These are phyloP conservation scores for Dactylellina drechsleri DNA, from an alignment of 2,329 filamentous ascomycete species.

Conservation along the genomic window DNA sequence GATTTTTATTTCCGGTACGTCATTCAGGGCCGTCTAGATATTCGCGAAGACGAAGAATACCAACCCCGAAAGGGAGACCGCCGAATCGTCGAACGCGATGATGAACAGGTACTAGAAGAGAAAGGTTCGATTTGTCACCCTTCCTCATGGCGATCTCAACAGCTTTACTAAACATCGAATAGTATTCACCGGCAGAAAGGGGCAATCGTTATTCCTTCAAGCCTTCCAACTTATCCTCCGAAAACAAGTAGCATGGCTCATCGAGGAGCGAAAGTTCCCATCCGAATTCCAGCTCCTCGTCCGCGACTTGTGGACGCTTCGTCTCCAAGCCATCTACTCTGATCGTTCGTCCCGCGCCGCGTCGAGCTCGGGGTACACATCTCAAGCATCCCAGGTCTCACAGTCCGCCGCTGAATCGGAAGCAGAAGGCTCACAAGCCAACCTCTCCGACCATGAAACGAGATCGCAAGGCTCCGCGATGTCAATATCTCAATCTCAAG, in stretches of 20 bases:
- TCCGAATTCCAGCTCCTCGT: slow-evolving; percentile 77
- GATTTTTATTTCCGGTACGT: slow-evolving; percentile 14
- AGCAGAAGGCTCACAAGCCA: slow-evolving; percentile 56
- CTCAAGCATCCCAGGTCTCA: slow-evolving; percentile 6
- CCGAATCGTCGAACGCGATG: slow-evolving; percentile 63
- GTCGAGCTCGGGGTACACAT: slow-evolving; percentile 44
- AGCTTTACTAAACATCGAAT: slow-evolving; percentile 48
- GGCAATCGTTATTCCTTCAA: slow-evolving; percentile 81
- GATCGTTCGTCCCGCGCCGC: slow-evolving; percentile 53
- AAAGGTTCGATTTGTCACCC: slow-evolving; percentile 40
- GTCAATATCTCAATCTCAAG: slow-evolving; percentile 14
- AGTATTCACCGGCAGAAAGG: slow-evolving; percentile 73
- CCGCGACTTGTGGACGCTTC: slow-evolving; percentile 84
- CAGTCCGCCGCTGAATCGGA: slow-evolving; percentile 62
- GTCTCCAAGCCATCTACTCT: slow-evolving; percentile 69
- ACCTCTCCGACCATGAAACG: slow-evolving; percentile 28
- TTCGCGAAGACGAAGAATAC: slow-evolving; percentile 45
- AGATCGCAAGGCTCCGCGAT: slow-evolving; percentile 19
- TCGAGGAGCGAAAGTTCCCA: slow-evolving; percentile 73
- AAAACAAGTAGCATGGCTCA: slow-evolving; percentile 80
- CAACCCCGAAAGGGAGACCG: slow-evolving; percentile 54
- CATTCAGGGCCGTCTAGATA: slow-evolving; percentile 41
- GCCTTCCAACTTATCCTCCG: slow-evolving; percentile 84
- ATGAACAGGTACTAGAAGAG: slow-evolving; percentile 58
- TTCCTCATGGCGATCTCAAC: slow-evolving; percentile 7